phyloP scores from a whole-genome alignment of 1,284 basidiomycete genomes.

The Athelia sp. region DNA sequence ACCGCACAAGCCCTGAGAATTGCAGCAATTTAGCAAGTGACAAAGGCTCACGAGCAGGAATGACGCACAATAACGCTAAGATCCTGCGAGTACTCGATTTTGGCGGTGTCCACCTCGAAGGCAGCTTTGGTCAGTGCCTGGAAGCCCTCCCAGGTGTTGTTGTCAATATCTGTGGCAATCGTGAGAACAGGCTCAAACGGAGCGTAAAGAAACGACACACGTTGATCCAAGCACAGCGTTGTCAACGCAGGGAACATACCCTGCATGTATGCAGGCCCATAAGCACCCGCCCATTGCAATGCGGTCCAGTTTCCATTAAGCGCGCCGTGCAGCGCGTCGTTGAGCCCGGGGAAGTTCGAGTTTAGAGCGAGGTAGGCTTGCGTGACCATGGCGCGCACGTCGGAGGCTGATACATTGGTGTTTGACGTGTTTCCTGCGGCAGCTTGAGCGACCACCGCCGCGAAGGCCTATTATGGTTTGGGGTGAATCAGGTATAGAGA shows the following conservation, averaged over 20 bases:
- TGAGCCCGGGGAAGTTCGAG: slow-evolving; percentile 8
- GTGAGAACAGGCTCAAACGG: too few relatives aligned
- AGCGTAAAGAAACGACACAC: too few relatives aligned
- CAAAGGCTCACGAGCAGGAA: not conserved
- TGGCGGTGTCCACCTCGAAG: not conserved
- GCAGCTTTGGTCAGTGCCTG: slow-evolving; percentile 1
- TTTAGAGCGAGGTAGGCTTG: slow-evolving; percentile 7
- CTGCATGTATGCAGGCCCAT: slow-evolving; percentile 1
- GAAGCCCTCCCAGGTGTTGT: slow-evolving; percentile 11
- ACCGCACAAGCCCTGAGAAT: slow-evolving; percentile 5
- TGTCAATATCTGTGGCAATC: slow-evolving; percentile 5
- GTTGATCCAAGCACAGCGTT: slow-evolving; percentile 7
- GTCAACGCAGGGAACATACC: not conserved
- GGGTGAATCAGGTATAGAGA: not conserved
- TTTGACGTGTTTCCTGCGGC: not conserved
- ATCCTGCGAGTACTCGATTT: not conserved
- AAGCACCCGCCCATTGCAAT: slow-evolving; percentile 1
- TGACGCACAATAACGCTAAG: not conserved
- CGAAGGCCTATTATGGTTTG: not conserved
- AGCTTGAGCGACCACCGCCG: not conserved
- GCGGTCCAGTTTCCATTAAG: slow-evolving; percentile 10
- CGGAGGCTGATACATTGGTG: not conserved
- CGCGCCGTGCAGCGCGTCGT: slow-evolving; percentile 6
- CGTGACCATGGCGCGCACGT: slow-evolving; percentile 9
- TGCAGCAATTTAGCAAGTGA: not conserved